Evolutionary conservation across 1,139 yeast species (phyloP).

Genomic region (Yamadazyma triangularis): DNA sequence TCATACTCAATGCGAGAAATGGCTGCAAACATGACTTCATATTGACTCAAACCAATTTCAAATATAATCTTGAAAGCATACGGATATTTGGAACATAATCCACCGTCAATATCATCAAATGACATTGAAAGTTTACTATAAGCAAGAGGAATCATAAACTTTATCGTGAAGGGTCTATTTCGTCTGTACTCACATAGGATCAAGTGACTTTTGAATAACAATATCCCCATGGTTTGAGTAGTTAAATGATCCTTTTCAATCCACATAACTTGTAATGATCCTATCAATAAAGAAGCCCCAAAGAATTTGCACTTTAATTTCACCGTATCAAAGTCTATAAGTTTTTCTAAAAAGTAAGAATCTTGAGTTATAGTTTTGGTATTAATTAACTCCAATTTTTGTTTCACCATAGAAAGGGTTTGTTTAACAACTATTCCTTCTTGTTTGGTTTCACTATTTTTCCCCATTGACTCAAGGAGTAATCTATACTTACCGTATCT

Average conservation of each 20-base stretch:
- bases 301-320: conserved; percentile 22
- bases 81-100: conserved; percentile 30
- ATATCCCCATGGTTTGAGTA: conserved; percentile 27
- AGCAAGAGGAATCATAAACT: conserved; percentile 47
- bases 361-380: conserved; percentile 14
- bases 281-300: conserved; percentile 36
- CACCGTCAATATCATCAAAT: conserved; percentile 26
- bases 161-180: conserved; percentile 22
- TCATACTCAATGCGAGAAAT: conserved; percentile 27
- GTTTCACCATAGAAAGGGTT: conserved; percentile 13
- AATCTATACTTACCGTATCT: conserved; percentile 51
- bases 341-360: conserved; percentile 2
- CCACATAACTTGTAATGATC: conserved; percentile 40
- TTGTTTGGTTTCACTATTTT: conserved; percentile 5
- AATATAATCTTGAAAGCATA: conserved; percentile 40
- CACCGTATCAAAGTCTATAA: conserved; percentile 4
- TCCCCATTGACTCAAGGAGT: conserved; percentile 37
- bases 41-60: conserved; percentile 36
- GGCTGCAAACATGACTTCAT: conserved; percentile 43
- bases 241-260: conserved; percentile 16
- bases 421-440: conserved; percentile 1
- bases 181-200: conserved; percentile 20
- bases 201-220: conserved; percentile 51
- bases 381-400: conserved; percentile 24
- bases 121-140: conserved; percentile 23